Base-by-base conservation (phyloP, 2,329 filamentous ascomycete genomes). In the Cordyceps tenuipes region DNA sequence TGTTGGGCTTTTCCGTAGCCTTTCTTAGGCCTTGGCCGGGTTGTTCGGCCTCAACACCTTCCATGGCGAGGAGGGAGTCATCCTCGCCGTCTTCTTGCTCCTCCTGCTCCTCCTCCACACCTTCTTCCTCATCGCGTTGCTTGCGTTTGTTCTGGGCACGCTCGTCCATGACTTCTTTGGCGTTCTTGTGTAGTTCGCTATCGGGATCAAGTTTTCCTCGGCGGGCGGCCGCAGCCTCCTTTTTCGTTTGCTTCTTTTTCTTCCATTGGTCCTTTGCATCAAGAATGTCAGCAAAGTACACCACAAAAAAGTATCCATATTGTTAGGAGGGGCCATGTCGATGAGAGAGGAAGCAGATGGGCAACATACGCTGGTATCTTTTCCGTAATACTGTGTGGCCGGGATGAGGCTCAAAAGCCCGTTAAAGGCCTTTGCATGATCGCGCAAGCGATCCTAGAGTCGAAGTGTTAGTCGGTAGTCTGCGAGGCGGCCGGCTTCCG, bases 171-270 rank as follows among this genome's bases (percentile, higher is more conserved):
- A 97, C 85, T 73, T 97, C 92, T 72, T 96, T 93, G 63, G 91
- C 93, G 65, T 86, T 94, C 64, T 77, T 79, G 78, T 95, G 94
- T 65, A 82, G 72, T 63, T 88, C 86, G 69, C 91, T 91, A 65
- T 93, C 90, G 29, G 94, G 92, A 68, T 97, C 90, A 46, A 97
- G 82, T 76, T 97, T 97, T 62, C 89, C 90, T 70, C 87, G 83
- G 76, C 91, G 91, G 60, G 91, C 89, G 66, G 88, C 86, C 63
- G 85, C 84, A 62, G 90, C 90, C 73, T 96, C 83, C 73, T 91
- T 89, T 72, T 96, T 96, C 55, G 91, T 93, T 76, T 97, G 92
- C 79, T 97, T 97, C 77, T 94, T 96, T 70, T 88, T 88, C 72
- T 86, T 72, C 91, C 91, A 96, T 86, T 97, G 91, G 68, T 94